Conservation (phyloP, 768 basidiomycete genomes). For the Phlebiopsis gigantea region DNA sequence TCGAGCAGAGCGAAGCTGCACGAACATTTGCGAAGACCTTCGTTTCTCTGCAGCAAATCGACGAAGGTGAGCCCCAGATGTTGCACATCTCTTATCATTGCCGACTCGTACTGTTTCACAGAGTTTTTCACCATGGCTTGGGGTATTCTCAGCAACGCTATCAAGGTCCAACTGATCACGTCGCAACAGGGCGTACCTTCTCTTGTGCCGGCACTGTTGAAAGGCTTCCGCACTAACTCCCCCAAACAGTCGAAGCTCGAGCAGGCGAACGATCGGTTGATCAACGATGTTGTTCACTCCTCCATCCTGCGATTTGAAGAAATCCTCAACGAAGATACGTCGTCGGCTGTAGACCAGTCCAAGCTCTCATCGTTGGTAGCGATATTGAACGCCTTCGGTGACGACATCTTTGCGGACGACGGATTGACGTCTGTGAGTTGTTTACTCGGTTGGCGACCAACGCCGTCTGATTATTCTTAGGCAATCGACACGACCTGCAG, state of each 20-base stretch:
- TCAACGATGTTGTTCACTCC: conserved; percentile 29
- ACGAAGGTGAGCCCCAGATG: conserved; percentile 27
- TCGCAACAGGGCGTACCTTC: conserved; percentile 16
- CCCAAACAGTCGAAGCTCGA: conserved; percentile 13
- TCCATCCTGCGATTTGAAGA: conserved; percentile 30
- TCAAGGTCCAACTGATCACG: conserved; percentile 18
- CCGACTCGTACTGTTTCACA: too few species aligned
- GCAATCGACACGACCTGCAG: conserved; percentile 40
- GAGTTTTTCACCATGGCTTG: conserved; percentile 49
- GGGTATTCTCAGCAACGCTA: conserved; percentile 30
- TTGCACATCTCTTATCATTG: neutral
- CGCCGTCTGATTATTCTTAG: conserved; percentile 24
- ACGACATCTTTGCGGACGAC: conserved; percentile 40
- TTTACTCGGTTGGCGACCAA: neutral
- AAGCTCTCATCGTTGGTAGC: conserved; percentile 29
- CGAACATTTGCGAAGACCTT: conserved; percentile 40
- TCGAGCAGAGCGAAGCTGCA: conserved; percentile 40
- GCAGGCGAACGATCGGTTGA: conserved; percentile 24
- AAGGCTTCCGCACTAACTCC: conserved; percentile 38
- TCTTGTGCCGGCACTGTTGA: conserved; percentile 43
- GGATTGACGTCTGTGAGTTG: conserved; percentile 39
- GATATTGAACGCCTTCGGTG: conserved; percentile 48
- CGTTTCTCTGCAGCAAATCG: conserved; percentile 18
- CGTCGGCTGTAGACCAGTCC: conserved; percentile 14
- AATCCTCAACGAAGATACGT: conserved; percentile 18